Conservation (phyloP, 1,284 basidiomycete genomes). For the Rhodotorula glutinis region DNA sequence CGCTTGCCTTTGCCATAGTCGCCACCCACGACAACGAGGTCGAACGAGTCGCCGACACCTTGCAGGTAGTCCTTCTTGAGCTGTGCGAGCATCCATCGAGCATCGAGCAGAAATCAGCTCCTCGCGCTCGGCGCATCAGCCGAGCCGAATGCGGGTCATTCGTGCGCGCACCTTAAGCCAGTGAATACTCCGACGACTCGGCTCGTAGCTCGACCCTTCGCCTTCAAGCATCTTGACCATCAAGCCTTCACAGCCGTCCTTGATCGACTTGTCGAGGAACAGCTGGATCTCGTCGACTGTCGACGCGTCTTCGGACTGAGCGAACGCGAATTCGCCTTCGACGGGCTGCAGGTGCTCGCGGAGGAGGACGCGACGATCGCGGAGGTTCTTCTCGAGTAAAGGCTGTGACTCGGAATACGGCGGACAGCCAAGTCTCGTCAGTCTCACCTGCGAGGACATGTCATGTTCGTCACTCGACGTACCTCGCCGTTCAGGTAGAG, state of each 20-base stretch:
- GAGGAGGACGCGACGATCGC: slow-evolving; percentile 73
- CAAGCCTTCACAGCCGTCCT: slow-evolving; percentile 95
- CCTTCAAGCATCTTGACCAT: slow-evolving; percentile 99
- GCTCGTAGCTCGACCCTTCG: slow-evolving; percentile 89
- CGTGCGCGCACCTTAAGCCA: slow-evolving; percentile 79
- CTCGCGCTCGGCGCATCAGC: too few relatives aligned
- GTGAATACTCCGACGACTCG: slow-evolving; percentile 88
- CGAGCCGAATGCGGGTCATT: too few relatives aligned
- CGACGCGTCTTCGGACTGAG: slow-evolving; percentile 82
- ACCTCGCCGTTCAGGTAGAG: slow-evolving; percentile 92
- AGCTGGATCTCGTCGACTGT: slow-evolving; percentile 90
- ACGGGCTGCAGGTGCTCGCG: slow-evolving; percentile 76
- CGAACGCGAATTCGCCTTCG: slow-evolving; percentile 87
- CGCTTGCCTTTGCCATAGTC: slow-evolving; percentile 98
- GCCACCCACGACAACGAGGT: slow-evolving; percentile 92
- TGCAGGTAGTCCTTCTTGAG: slow-evolving; percentile 96
- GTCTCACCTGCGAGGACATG: neutral
- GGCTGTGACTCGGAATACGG: slow-evolving; percentile 36
- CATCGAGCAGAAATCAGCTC: too few relatives aligned
- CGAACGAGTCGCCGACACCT: slow-evolving; percentile 96
- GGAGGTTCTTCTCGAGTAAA: slow-evolving; percentile 58
- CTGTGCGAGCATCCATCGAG: slow-evolving; percentile 51
- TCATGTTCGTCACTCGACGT: slow-evolving; percentile 38
- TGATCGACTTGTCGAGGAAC: slow-evolving; percentile 94
- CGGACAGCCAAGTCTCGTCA: slow-evolving; percentile 11